Percentiles rank a stretch among this genome's conserved stretches.
Conservation (phyloP, 176 grass and related monocot genomes). For the Phyllostachys edulis region DNA sequence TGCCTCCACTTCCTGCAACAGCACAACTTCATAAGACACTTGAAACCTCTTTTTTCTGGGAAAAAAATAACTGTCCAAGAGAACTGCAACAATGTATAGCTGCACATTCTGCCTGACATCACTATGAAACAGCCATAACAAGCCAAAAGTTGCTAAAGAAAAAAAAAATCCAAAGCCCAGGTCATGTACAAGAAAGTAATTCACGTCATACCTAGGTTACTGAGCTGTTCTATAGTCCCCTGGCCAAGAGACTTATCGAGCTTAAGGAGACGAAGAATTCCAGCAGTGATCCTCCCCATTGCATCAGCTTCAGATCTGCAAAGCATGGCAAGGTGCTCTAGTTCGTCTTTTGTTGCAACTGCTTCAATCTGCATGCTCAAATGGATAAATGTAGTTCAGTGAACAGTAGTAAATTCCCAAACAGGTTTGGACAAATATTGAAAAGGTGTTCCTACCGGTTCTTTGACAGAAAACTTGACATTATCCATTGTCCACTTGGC, state of each 20-base stretch:
- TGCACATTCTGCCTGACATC: not conserved
- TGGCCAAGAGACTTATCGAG: constrained; percentile 95
- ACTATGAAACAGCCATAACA: not conserved
- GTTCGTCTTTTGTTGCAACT: constrained; percentile 85
- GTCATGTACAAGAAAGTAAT: not conserved
- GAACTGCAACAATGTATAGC: not conserved
- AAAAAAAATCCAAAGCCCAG: not conserved
- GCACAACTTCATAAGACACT: constrained; percentile 16
- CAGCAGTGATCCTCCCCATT: constrained; percentile 89
- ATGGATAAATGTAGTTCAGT: constrained; percentile 28
- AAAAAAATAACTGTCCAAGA: not conserved
- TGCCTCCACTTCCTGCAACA: constrained; percentile 72
- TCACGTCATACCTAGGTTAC: constrained; percentile 76
- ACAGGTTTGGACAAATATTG: constrained; percentile 24
- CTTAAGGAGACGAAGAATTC: constrained; percentile 83
- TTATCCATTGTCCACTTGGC: constrained; percentile 86
- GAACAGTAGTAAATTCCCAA: constrained; percentile 12
- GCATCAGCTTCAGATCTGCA: constrained; percentile 95
- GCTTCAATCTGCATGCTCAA: constrained; percentile 71
- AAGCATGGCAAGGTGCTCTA: constrained; percentile 74
- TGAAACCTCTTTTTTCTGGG: not conserved
- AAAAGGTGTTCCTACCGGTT: constrained; percentile 61
- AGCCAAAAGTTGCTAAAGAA: not conserved
- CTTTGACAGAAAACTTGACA: constrained; percentile 93
- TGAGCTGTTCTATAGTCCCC: constrained; percentile 80